phyloP scores from a whole-genome alignment of 2,329 filamentous ascomycete genomes.

The Colletotrichum euphorbiae region DNA sequence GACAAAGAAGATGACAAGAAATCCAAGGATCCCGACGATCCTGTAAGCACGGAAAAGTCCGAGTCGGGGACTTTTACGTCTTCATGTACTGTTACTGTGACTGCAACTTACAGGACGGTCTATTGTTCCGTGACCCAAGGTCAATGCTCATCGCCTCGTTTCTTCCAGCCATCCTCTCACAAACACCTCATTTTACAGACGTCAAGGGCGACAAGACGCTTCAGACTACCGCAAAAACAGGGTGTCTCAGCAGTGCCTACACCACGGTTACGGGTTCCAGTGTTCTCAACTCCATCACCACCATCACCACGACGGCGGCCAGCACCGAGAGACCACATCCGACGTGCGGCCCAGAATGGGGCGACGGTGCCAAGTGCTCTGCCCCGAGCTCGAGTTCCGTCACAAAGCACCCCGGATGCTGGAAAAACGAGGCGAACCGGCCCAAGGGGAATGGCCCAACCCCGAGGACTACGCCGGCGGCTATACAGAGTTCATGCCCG shows the following conservation, averaged over 20 bases:
- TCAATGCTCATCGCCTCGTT: not conserved
- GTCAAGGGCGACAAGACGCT: not conserved
- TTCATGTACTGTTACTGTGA: slow-evolving; percentile 2
- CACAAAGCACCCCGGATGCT: not conserved
- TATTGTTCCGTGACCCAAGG: slow-evolving; percentile 10
- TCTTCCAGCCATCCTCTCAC: not conserved
- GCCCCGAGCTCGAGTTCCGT: not conserved
- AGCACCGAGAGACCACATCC: not conserved
- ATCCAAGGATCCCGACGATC: not conserved
- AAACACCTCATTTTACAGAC: not conserved
- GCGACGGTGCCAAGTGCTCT: not conserved
- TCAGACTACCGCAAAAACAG: not conserved
- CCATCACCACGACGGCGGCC: not conserved
- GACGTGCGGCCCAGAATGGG: not conserved
- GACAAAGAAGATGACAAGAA: not conserved
- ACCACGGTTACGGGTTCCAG: not conserved
- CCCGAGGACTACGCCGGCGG: slow-evolving; percentile 1
- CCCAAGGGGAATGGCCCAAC: not conserved
- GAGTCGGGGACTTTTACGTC: not conserved
- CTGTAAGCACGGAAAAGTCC: not conserved
- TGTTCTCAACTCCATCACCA: slow-evolving; percentile 3
- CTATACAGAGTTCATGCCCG: slow-evolving; percentile 2
- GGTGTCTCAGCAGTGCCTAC: slow-evolving; percentile 1
- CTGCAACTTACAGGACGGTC: not conserved
- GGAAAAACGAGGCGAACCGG: not conserved